Evolutionary conservation across 2,329 filamentous ascomycete species (phyloP).

Genomic region (Monilinia aucupariae): DNA sequence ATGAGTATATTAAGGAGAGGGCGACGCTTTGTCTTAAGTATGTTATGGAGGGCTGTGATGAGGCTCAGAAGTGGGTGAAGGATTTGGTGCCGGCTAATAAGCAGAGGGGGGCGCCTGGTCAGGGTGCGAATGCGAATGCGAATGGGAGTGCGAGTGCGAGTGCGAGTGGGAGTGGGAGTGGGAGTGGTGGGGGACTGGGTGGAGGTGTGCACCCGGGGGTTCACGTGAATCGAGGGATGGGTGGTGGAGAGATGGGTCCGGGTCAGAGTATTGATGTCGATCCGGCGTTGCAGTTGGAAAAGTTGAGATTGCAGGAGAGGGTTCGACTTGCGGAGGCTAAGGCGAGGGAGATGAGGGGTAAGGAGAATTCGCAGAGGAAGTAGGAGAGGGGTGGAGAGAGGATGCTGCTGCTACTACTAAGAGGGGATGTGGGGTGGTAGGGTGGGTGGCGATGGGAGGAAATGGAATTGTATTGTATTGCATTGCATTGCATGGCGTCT

Average conservation of each 20-base stretch:
- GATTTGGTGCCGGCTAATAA: conserved; percentile 39
- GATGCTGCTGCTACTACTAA: too few relatives aligned
- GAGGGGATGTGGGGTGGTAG: neutral
- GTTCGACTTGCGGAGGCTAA: neutral
- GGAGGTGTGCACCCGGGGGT: neutral
- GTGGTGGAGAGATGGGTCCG: neutral
- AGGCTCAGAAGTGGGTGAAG: conserved; percentile 66
- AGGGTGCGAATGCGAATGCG: neutral
- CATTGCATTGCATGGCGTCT: too few relatives aligned
- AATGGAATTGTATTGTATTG: neutral
- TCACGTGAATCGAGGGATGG: too few relatives aligned
- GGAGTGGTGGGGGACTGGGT: neutral
- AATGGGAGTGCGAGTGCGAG: neutral
- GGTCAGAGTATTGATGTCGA: neutral
- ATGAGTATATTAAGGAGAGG: conserved; percentile 89
- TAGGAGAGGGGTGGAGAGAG: too few relatives aligned
- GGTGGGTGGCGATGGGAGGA: too few relatives aligned
- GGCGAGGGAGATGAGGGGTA: conserved; percentile 1
- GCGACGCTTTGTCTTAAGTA: conserved; percentile 85
- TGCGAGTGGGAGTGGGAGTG: neutral
- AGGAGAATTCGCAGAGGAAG: neutral
- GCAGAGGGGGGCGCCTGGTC: neutral
- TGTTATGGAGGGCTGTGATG: conserved; percentile 68
- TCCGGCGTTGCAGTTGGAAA: conserved; percentile 4
- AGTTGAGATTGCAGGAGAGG: conserved; percentile 7